phyloP scores from a whole-genome alignment of 2,329 filamentous ascomycete species.

The Ceratocystis destructans region DNA sequence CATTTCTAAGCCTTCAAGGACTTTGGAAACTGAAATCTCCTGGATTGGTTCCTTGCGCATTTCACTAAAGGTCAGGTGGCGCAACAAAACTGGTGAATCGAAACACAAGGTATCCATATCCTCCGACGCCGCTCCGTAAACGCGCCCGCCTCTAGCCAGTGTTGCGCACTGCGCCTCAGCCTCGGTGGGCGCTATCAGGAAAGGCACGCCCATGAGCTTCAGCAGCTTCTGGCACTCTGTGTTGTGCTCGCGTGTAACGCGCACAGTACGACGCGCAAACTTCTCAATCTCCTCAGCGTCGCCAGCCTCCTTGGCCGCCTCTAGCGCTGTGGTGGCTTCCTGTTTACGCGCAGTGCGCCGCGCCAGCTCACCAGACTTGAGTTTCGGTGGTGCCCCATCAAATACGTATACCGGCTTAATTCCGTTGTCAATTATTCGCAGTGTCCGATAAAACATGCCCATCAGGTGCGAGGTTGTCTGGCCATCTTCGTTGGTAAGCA shows the following conservation, averaged over 20 bases:
- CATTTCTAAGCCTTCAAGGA: constrained; percentile 78
- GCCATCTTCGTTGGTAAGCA: constrained; percentile 86
- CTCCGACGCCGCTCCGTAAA: constrained; percentile 91
- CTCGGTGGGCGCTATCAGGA: constrained; percentile 88
- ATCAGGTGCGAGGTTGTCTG: constrained; percentile 97
- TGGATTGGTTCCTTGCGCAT: constrained; percentile 96
- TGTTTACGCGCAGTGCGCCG: constrained; percentile 93
- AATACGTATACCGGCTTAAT: constrained; percentile 99
- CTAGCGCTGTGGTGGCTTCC: constrained; percentile 75
- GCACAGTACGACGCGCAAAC: constrained; percentile 82
- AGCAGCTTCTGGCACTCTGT: constrained; percentile 81
- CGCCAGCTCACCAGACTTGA: constrained; percentile 93
- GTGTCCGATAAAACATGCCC: constrained; percentile 98
- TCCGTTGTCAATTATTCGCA: constrained; percentile 95
- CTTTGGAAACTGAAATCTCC: constrained; percentile 79
- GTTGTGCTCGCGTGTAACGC: constrained; percentile 94
- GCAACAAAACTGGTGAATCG: constrained; percentile 74
- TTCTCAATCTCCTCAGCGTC: constrained; percentile 97
- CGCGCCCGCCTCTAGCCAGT: constrained; percentile 79
- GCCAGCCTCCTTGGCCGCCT: constrained; percentile 93
- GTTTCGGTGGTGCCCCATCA: constrained; percentile 88
- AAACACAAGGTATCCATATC: constrained; percentile 99
- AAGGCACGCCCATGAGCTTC: constrained; percentile 92
- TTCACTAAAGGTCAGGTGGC: constrained; percentile 93
- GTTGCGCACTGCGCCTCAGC: constrained; percentile 93